These are phyloP conservation scores for Leccinum uliginosum DNA, from an alignment of 768 basidiomycete species.

Conservation along the genomic window DNA sequence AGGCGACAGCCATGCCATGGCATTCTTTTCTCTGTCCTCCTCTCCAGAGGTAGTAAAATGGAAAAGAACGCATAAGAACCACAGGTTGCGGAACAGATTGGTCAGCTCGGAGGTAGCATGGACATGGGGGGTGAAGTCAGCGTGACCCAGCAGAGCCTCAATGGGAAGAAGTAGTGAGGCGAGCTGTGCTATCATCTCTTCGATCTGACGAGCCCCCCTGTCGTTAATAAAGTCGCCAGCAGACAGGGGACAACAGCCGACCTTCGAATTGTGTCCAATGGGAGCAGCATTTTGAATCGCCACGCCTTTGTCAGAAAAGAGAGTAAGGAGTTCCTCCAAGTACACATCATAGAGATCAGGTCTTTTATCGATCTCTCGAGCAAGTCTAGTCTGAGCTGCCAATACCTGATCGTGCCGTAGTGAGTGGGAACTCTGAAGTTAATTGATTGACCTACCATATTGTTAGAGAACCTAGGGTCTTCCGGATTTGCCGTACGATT, in stretches of 20 bases:
- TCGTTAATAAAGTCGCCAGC: conserved; percentile 5
- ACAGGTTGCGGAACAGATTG: conserved; percentile 84
- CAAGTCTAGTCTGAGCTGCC: conserved; percentile 86
- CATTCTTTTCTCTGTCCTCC: conserved; percentile 47
- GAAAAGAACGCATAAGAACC: conserved; percentile 90
- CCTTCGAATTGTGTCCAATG: conserved; percentile 63
- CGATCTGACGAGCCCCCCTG: conserved; percentile 42
- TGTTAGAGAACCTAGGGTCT: conserved; percentile 84
- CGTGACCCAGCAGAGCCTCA: conserved; percentile 75
- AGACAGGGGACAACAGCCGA: conserved; percentile 25
- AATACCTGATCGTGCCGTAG: conserved; percentile 51
- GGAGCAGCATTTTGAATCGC: conserved; percentile 81
- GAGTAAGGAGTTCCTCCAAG: conserved; percentile 74
- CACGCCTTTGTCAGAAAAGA: conserved; percentile 89
- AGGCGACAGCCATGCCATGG: conserved; percentile 76
- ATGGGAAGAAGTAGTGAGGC: conserved; percentile 88
- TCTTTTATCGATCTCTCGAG: conserved; percentile 68
- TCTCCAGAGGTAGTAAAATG: conserved; percentile 55
- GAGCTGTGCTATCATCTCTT: conserved; percentile 82
- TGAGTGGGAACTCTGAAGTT: not conserved
- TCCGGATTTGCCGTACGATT: conserved; percentile 85
- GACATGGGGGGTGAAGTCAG: conserved; percentile 58
- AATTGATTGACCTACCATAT: conserved; percentile 54
- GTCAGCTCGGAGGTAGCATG: conserved; percentile 57
- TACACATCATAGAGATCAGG: conserved; percentile 79